Conservation (phyloP, 202 grass and related monocot species). For the Schoenoplectus tabernaemontani region DNA sequence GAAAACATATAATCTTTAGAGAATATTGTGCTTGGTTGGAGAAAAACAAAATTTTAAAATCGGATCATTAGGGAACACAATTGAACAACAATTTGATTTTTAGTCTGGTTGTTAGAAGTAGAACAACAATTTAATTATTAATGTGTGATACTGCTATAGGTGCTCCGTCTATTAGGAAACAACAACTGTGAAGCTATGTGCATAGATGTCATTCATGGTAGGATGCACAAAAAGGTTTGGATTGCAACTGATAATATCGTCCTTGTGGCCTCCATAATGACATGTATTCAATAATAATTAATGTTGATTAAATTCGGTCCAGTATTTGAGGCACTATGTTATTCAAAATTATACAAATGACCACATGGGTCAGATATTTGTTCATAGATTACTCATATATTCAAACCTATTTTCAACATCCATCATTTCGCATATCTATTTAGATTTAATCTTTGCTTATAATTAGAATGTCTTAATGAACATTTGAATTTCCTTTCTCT, state of each 20-base stretch:
- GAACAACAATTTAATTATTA: background rate
- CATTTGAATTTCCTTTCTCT: too few species aligned
- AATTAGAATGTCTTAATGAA: too few species aligned
- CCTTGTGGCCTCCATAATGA: constrained; percentile 89
- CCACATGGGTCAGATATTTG: too few species aligned
- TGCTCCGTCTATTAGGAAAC: constrained; percentile 62
- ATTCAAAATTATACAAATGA: too few species aligned
- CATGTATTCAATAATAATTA: too few species aligned
- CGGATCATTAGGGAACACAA: background rate
- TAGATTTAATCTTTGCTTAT: too few species aligned
- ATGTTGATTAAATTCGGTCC: too few species aligned
- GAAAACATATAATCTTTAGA: background rate
- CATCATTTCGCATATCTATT: too few species aligned
- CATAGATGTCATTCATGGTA: constrained; percentile 76
- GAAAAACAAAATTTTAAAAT: background rate
- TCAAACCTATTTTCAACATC: too few species aligned
- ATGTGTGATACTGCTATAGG: constrained; percentile 5
- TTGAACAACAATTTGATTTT: background rate
- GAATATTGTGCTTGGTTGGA: background rate
- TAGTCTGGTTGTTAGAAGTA: background rate
- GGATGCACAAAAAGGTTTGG: constrained; percentile 97
- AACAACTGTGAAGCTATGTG: constrained; percentile 70
- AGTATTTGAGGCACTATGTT: too few species aligned
- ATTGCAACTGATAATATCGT: constrained; percentile 75
- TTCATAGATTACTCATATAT: too few species aligned